Evolutionary conservation across 208 protist genomes (phyloP).

Genomic region (Naegleria gruberi): DNA sequence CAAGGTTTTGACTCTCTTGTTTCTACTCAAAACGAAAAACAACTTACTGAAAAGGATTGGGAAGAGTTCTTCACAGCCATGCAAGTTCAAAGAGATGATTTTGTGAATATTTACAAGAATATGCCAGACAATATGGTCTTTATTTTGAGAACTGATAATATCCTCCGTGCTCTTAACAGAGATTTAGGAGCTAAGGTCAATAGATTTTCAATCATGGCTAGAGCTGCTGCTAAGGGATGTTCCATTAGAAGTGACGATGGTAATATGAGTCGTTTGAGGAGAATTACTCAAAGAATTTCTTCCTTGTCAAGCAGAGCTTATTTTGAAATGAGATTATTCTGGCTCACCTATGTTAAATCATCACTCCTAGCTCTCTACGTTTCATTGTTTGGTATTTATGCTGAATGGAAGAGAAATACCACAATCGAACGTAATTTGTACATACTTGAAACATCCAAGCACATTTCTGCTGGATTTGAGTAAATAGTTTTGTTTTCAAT

Average conservation of each 20-base stretch:
- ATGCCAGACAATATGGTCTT: neutral
- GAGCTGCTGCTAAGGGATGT: neutral
- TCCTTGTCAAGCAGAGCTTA: neutral
- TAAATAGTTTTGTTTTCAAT: neutral
- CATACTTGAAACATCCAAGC: neutral
- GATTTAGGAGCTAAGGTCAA: neutral
- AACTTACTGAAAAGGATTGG: neutral
- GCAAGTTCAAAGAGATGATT: neutral
- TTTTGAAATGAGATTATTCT: neutral
- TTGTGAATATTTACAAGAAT: neutral
- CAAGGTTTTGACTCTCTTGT: neutral
- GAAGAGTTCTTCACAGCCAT: neutral
- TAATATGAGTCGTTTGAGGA: neutral
- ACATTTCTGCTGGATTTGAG: neutral
- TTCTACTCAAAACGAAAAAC: neutral
- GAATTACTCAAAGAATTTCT: neutral
- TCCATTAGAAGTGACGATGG: neutral
- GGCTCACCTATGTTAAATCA: neutral
- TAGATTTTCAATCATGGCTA: conserved; percentile 23
- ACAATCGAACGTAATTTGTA: neutral
- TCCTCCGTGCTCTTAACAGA: neutral
- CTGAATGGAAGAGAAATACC: neutral
- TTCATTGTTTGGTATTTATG: neutral
- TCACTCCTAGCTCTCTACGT: neutral
- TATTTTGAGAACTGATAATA: neutral